A percentile compares a stretch with the other conserved stretches of the same genome.
phyloP scores from a whole-genome alignment of 1,139 yeast species.

The Pichia kudriavzevii region DNA sequence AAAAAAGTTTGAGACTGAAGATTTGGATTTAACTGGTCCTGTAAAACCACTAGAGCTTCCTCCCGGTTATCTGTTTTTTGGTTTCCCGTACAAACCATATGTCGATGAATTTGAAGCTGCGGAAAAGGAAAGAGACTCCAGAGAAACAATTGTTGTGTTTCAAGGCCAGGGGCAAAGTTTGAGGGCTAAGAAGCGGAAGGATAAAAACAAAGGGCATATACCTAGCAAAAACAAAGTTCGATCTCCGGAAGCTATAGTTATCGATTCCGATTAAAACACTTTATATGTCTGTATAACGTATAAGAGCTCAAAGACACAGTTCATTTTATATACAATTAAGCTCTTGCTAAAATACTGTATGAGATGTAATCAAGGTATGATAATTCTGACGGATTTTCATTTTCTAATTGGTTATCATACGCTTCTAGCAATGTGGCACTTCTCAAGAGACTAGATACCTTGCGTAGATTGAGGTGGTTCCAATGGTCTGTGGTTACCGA shows the following conservation, averaged over 20 bases:
- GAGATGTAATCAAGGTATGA: slow-evolving; percentile 10
- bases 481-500: slow-evolving; percentile 36
- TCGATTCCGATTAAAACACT: slow-evolving; percentile 40
- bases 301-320: slow-evolving; percentile 4
- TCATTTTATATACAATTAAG: too few species aligned
- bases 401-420: neutral
- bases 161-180: slow-evolving; percentile 63
- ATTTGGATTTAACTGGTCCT: slow-evolving; percentile 43
- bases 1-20: slow-evolving; percentile 29
- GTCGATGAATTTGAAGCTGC: slow-evolving; percentile 38
- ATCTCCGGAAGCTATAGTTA: slow-evolving; percentile 74
- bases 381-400: neutral
- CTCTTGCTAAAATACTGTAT: too few species aligned
- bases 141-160: slow-evolving; percentile 33
- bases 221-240: slow-evolving; percentile 41
- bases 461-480: slow-evolving; percentile 41
- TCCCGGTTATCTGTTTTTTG: slow-evolving; percentile 84
- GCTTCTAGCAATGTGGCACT: slow-evolving; percentile 14
- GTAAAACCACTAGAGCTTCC: slow-evolving; percentile 73
- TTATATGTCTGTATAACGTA: neutral
- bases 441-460: slow-evolving; percentile 36
- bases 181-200: slow-evolving; percentile 71
- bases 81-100: slow-evolving; percentile 81
- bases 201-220: slow-evolving; percentile 33
- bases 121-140: slow-evolving; percentile 28